Evolutionary conservation across 257 asterid genomes (phyloP).

Genomic region (Thymus mandschuricus): DNA sequence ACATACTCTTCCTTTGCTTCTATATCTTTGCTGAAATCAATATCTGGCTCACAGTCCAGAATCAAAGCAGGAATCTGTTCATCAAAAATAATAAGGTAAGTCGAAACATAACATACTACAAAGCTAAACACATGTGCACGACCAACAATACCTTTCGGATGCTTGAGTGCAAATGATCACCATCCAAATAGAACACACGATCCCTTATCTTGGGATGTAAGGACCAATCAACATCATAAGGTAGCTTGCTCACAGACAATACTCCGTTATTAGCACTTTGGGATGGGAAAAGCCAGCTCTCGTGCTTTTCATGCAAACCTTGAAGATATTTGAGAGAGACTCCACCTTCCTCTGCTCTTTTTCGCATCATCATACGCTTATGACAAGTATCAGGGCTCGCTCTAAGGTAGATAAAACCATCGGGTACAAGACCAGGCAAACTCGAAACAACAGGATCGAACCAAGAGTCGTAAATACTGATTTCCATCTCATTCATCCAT

Average conservation of each 20-base stretch:
- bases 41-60: slow-evolving; percentile 96
- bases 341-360: slow-evolving; percentile 90
- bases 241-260: slow-evolving; percentile 65
- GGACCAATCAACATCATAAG: slow-evolving; percentile 55
- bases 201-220: slow-evolving; percentile 75
- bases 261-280: slow-evolving; percentile 77
- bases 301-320: slow-evolving; percentile 90
- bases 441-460: slow-evolving; percentile 94
- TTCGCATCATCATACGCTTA: slow-evolving; percentile 88
- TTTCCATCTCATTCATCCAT: slow-evolving; percentile 99
- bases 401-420: slow-evolving; percentile 92
- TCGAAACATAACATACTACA: slow-evolving; percentile 2
- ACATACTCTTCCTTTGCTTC: slow-evolving; percentile 92
- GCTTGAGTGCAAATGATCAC: slow-evolving; percentile 92
- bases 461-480: slow-evolving; percentile 97
- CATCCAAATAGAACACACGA: slow-evolving; percentile 77
- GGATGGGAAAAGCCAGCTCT: slow-evolving; percentile 93
- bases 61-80: slow-evolving; percentile 92
- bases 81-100: slow-evolving; percentile 30
- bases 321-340: slow-evolving; percentile 81
- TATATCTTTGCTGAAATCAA: slow-evolving; percentile 81
- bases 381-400: slow-evolving; percentile 98
- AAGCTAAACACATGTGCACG: neutral
- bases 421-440: slow-evolving; percentile 91
- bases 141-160: slow-evolving; percentile 75